A percentile compares a stretch with the other conserved stretches of the same genome.
These are phyloP conservation scores for Thalassiosira profunda DNA, from an alignment of 108 stramenopile species.

Conservation along the genomic window DNA sequence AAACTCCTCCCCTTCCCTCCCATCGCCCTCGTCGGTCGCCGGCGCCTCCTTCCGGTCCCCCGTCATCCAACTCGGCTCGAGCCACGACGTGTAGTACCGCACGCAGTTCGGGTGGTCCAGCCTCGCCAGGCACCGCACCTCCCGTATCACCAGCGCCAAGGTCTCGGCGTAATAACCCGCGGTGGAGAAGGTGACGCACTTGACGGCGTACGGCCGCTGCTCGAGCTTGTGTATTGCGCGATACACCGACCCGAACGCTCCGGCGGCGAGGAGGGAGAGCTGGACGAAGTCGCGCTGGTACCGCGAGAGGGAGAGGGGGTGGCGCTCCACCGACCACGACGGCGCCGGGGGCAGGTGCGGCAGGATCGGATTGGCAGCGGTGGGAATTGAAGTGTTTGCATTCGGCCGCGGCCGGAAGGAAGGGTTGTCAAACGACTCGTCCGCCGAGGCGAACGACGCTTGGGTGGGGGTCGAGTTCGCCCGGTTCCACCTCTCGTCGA, in stretches of 20 bases:
- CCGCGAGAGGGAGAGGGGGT: constrained; percentile 80
- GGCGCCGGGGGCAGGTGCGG: not conserved
- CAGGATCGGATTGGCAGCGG: too few species aligned
- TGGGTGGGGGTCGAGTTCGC: constrained; percentile 1
- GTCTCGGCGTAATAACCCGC: constrained; percentile 74
- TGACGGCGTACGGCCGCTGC: constrained; percentile 83
- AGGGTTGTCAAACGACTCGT: constrained; percentile 13
- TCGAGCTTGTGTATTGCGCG: constrained; percentile 85
- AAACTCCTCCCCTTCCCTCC: not conserved
- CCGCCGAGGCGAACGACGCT: not conserved
- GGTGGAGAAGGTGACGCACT: constrained; percentile 76
- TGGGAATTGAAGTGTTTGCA: too few species aligned
- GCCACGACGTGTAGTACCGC: constrained; percentile 93
- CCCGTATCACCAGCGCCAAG: constrained; percentile 80
- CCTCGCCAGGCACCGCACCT: constrained; percentile 87
- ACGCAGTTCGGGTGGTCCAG: constrained; percentile 94
- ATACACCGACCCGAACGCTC: constrained; percentile 93
- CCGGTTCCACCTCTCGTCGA: not conserved
- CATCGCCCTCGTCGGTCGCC: not conserved
- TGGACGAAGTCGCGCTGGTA: constrained; percentile 89
- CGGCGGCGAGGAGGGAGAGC: constrained; percentile 70
- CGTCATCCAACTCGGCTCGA: constrained; percentile 93
- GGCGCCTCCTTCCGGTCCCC: constrained; percentile 36
- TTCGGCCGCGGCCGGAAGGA: too few species aligned
- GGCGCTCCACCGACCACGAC: constrained; percentile 74